Conservation (phyloP, 495 filamentous ascomycete genomes). For the Glonium stellatum region DNA sequence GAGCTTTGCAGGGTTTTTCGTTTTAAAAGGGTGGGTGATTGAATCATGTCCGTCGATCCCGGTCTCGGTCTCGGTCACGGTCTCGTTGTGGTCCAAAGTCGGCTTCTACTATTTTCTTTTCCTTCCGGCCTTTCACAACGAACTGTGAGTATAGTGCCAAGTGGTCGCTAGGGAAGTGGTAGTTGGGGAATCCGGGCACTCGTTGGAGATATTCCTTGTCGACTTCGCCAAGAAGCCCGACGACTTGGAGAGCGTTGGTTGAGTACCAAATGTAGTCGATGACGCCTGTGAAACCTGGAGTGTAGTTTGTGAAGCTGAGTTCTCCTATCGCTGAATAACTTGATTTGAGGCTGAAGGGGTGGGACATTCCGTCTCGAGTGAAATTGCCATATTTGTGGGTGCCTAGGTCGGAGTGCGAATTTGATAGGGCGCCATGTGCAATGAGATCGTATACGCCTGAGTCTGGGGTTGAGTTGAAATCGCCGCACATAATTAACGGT, state of each 20-base stretch:
- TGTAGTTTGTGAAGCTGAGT: constrained; percentile 91
- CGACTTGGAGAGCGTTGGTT: constrained; percentile 81
- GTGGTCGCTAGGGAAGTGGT: constrained; percentile 96
- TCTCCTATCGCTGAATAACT: constrained; percentile 75
- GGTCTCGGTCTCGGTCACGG: constrained; percentile 28
- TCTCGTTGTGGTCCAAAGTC: constrained; percentile 51
- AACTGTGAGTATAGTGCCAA: constrained; percentile 90
- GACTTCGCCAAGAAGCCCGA: constrained; percentile 79
- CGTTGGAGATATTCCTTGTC: constrained; percentile 83
- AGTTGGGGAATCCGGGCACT: constrained; percentile 93
- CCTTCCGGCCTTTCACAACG: constrained; percentile 77
- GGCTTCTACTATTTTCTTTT: constrained; percentile 64
- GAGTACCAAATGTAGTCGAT: constrained; percentile 98
- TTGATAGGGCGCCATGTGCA: constrained; percentile 61
- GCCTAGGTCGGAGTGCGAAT: constrained; percentile 68
- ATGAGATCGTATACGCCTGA: constrained; percentile 87
- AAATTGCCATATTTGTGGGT: constrained; percentile 79
- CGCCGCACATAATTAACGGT: constrained; percentile 83
- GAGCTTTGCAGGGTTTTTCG: background rate
- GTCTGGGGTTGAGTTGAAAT: constrained; percentile 84
- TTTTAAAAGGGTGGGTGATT: background rate
- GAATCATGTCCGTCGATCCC: constrained; percentile 12
- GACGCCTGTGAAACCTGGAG: constrained; percentile 78
- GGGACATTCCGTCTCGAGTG: constrained; percentile 80
- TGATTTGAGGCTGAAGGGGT: constrained; percentile 89